Base-by-base conservation (phyloP, 2,329 filamentous ascomycete genomes). In the Ceratocystis ficicola region DNA sequence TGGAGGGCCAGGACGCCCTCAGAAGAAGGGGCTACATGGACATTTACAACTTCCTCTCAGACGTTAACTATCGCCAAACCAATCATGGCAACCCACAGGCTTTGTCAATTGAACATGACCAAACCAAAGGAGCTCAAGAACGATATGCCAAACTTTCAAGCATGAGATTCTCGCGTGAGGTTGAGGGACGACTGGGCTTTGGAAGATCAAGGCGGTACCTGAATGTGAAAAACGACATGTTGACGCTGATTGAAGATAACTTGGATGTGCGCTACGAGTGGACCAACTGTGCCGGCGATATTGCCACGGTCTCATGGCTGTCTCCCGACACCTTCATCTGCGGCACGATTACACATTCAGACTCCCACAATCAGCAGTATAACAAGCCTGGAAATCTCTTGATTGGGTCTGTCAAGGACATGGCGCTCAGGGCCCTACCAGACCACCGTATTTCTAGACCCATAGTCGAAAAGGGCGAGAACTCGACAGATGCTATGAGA, bases 361-460 rank as follows among this genome's bases (percentile, higher is more conserved):
- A 86, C 69, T 74, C 76, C 0, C 81, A 84, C 52, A 86, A 86
- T 66, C 83, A 86, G 70, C 83, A 86, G 68, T 86, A 87, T 70
- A 87, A 87, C 69, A 85, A 83, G 69, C 79, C 81, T 0, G 84
- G 84, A 0, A 87, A 87, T 69, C 72, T 87, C 8, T 74, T 83
- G 0, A 73, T 86, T 1, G 84, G 81, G 5, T 84, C 81, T 0
- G 74, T 77, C 0, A 69, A 67, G 0, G 70, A 71, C 1, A 77
- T 79, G 0, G 78, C 75, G 0, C 71, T 86, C 1, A 76, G 72
- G 5, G 80, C 82, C 0, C 81, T 81, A 70, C 74, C 82, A 0
- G 79, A 86, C 52, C 84, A 87, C 69, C 78, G 82, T 0, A 81
- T 86, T 20, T 73, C 77, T 0, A 79, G 84, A 1, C 82, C 83